Percentiles rank a stretch among this genome's conserved stretches.
Conservation (phyloP, 495 filamentous ascomycete genomes). For the Hypoxylon fragiforme region DNA sequence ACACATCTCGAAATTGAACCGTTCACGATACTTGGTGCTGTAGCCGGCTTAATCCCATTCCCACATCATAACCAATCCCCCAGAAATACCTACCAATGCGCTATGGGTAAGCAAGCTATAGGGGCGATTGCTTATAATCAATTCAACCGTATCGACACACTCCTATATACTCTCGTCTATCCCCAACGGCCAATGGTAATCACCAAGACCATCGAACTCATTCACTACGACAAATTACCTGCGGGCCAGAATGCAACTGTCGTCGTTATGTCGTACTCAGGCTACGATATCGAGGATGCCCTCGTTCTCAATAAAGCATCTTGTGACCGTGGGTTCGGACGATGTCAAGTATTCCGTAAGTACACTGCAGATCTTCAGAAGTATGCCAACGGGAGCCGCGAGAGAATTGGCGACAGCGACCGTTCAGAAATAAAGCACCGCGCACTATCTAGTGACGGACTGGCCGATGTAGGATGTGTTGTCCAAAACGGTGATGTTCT, state of each 20-base stretch:
- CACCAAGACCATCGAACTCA: slow-evolving; percentile 91
- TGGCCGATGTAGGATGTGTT: slow-evolving; percentile 79
- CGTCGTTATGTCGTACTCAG: slow-evolving; percentile 98
- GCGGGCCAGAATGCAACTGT: slow-evolving; percentile 96
- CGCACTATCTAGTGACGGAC: slow-evolving; percentile 74
- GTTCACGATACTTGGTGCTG: slow-evolving; percentile 96
- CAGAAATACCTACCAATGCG: slow-evolving; percentile 98
- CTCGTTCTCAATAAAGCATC: slow-evolving; percentile 95
- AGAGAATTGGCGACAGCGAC: slow-evolving; percentile 70
- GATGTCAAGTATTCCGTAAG: slow-evolving; percentile 93
- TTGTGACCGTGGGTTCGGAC: slow-evolving; percentile 88
- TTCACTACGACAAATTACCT: slow-evolving; percentile 96
- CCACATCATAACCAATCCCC: slow-evolving; percentile 99
- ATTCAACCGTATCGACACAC: slow-evolving; percentile 90
- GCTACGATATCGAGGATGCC: slow-evolving; percentile 99
- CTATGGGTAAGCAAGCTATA: slow-evolving; percentile 99
- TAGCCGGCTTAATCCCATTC: slow-evolving; percentile 95
- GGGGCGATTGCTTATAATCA: slow-evolving; percentile 97
- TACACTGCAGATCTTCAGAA: slow-evolving; percentile 76
- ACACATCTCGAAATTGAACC: slow-evolving; percentile 98
- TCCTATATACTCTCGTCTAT: slow-evolving; percentile 96
- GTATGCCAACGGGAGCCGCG: slow-evolving; percentile 78
- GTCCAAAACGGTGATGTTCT: slow-evolving; percentile 76
- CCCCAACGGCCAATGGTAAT: slow-evolving; percentile 98
- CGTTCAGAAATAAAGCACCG: slow-evolving; percentile 69